These are phyloP conservation scores for Citrus glauca DNA, from an alignment of 345 rosid species.

Conservation along the genomic window DNA sequence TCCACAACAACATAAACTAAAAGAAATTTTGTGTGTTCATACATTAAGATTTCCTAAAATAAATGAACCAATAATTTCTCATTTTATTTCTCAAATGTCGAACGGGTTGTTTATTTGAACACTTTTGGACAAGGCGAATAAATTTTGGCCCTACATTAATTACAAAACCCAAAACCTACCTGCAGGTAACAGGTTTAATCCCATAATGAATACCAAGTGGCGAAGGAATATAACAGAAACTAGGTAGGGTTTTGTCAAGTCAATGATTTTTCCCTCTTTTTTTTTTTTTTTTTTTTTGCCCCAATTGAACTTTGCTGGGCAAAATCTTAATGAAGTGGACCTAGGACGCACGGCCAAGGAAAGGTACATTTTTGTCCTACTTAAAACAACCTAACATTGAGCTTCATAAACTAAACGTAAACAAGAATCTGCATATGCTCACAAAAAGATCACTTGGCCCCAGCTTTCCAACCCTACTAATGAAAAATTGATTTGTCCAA, in stretches of 20 bases:
- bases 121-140: not conserved
- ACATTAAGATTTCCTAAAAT: no score
- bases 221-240: not conserved
- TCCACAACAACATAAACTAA: no score
- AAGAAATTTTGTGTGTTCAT: no score
- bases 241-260: constrained; percentile 14
- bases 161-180: not conserved
- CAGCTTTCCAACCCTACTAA: not conserved
- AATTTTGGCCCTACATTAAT: not conserved
- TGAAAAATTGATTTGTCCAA: not conserved
- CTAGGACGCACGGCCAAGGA: not conserved
- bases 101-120: not conserved
- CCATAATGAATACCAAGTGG: not conserved
- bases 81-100: not conserved
- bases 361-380: not conserved
- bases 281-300: no score
- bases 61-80: no score
- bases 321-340: constrained; percentile 14
- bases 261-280: not conserved
- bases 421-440: constrained; percentile 17
- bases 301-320: not conserved
- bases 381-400: not conserved
- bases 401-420: not conserved
- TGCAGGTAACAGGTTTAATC: not conserved
- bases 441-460: constrained; percentile 18